Conservation (phyloP, 768 basidiomycete species). For the Suillus variegatus region DNA sequence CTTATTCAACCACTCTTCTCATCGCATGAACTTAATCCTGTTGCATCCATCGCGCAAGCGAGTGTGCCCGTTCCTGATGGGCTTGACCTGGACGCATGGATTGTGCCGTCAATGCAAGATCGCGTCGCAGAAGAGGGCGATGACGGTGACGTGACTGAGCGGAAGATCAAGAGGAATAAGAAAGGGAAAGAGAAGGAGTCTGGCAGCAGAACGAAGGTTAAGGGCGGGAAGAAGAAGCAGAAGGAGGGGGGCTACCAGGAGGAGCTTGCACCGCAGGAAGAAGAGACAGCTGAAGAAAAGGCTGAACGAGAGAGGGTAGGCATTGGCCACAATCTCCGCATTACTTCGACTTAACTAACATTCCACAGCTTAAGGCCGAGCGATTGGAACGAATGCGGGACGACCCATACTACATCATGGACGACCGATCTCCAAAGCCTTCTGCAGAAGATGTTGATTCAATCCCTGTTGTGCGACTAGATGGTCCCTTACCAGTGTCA, state of each 20-base stretch:
- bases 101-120: conserved; percentile 61
- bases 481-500: conserved; percentile 54
- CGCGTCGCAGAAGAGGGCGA: conserved; percentile 30
- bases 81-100: conserved; percentile 83
- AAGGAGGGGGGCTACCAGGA: conserved; percentile 23
- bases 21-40: conserved; percentile 81
- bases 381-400: conserved; percentile 74
- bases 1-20: conserved; percentile 81
- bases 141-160: conserved; percentile 37
- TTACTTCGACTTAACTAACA: conserved; percentile 12
- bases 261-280: conserved; percentile 41
- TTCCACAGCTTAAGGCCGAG: conserved; percentile 67
- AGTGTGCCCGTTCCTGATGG: conserved; percentile 82
- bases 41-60: conserved; percentile 77
- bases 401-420: conserved; percentile 91
- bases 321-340: background rate
- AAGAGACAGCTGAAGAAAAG: conserved; percentile 59
- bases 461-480: conserved; percentile 87
- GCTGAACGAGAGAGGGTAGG: conserved; percentile 66
- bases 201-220: conserved; percentile 27
- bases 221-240: conserved; percentile 49
- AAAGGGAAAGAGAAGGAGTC: conserved; percentile 49
- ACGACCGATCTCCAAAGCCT: conserved; percentile 48
- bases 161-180: conserved; percentile 44
- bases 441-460: conserved; percentile 72